Evolutionary conservation across 345 rosid genomes (phyloP).

Genomic region (Aethionema arabicum): DNA sequence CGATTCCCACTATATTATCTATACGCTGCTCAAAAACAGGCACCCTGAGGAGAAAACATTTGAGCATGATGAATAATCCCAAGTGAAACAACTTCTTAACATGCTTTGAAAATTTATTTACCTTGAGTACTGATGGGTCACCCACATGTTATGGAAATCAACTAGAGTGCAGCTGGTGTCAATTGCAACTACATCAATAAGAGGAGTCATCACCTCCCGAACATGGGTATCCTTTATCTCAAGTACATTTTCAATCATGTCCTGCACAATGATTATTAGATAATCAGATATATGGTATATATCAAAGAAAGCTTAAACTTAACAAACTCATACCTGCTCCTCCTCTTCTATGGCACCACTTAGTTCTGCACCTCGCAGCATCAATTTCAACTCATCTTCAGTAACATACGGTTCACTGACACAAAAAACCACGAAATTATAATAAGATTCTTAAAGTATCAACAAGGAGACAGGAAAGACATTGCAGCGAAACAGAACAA

Average conservation of each 20-base stretch:
- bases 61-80: slow-evolving; percentile 29
- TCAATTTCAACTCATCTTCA: slow-evolving; percentile 92
- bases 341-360: slow-evolving; percentile 99
- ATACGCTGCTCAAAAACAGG: slow-evolving; percentile 99
- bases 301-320: slow-evolving; percentile 3
- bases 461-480: slow-evolving; percentile 22
- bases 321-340: slow-evolving; percentile 65
- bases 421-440: slow-evolving; percentile 1
- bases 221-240: slow-evolving; percentile 98
- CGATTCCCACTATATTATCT: slow-evolving; percentile 95
- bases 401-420: slow-evolving; percentile 91
- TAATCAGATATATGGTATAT: slow-evolving; percentile 27
- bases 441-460: slow-evolving; percentile 2
- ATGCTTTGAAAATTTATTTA: slow-evolving; percentile 25
- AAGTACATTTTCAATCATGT: slow-evolving; percentile 98
- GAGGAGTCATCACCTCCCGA: slow-evolving; percentile 99
- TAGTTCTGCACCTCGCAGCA: slow-evolving; percentile 93
- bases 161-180: slow-evolving; percentile 77
- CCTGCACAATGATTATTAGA: slow-evolving; percentile 49
- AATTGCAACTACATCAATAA: slow-evolving; percentile 96
- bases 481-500: slow-evolving; percentile 17
- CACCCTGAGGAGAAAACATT: slow-evolving; percentile 55
- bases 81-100: slow-evolving; percentile 6
- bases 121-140: slow-evolving; percentile 99
- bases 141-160: slow-evolving; percentile 86